A percentile compares a stretch with the other conserved stretches of the same genome.
phyloP scores from a whole-genome alignment of 345 rosid species.

The Litchi chinensis region DNA sequence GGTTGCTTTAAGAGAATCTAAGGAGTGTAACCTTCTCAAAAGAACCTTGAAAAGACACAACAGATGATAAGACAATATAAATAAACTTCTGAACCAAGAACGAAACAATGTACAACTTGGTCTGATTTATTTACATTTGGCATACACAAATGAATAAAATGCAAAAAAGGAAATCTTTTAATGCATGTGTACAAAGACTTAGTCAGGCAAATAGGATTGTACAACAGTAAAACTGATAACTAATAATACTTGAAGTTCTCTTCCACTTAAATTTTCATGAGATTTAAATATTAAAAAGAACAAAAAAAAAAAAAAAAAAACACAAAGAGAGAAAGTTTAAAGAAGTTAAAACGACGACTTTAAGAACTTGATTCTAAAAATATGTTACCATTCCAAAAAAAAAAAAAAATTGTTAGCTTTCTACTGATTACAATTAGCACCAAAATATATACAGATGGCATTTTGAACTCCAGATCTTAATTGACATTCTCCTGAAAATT shows the following conservation, averaged over 20 bases:
- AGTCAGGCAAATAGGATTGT: not conserved
- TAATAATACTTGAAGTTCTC: not conserved
- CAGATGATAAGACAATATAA: not conserved
- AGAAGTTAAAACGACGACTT: too few relatives aligned
- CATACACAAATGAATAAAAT: not conserved
- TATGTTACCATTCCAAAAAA: too few relatives aligned
- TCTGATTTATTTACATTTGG: not conserved
- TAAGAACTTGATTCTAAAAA: too few relatives aligned
- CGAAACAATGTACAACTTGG: not conserved
- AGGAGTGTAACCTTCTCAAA: constrained; percentile 71
- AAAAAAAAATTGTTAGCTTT: too few relatives aligned
- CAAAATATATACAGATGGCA: too few relatives aligned
- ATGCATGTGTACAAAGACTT: not conserved
- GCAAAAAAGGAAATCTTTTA: not conserved
- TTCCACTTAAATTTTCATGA: not conserved
- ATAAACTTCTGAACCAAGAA: not conserved
- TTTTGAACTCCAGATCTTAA: too few relatives aligned
- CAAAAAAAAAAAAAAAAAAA: too few relatives aligned
- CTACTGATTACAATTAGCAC: too few relatives aligned
- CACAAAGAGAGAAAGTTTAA: not conserved
- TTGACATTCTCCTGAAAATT: too few relatives aligned
- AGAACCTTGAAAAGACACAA: constrained; percentile 49
- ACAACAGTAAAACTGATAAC: not conserved
- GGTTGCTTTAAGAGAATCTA: constrained; percentile 43
- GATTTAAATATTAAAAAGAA: not conserved